Conservation (phyloP, 192 early-diverging fungal genomes). For the Linnemannia exigua region DNA sequence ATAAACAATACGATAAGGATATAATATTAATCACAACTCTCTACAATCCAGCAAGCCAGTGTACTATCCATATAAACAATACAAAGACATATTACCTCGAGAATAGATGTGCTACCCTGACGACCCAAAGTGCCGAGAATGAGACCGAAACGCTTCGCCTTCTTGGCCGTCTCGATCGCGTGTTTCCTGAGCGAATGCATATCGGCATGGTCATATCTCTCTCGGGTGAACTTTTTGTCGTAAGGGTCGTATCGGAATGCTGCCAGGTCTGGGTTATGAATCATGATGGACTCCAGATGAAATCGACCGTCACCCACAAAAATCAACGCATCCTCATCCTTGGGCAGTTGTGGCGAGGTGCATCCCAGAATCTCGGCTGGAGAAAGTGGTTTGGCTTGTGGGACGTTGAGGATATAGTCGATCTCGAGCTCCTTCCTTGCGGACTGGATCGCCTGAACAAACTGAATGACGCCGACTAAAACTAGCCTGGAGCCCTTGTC, state of each 20-base stretch:
- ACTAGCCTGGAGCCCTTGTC: constrained; percentile 79
- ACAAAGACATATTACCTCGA: constrained; percentile 67
- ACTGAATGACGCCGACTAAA: constrained; percentile 96
- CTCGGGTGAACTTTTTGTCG: constrained; percentile 90
- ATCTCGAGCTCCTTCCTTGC: constrained; percentile 71
- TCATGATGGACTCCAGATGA: constrained; percentile 99
- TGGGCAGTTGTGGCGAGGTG: constrained; percentile 87
- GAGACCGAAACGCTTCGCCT: constrained; percentile 87
- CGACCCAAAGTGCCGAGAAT: constrained; percentile 97
- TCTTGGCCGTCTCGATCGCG: constrained; percentile 83
- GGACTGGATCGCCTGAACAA: constrained; percentile 88
- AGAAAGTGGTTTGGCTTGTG: constrained; percentile 95
- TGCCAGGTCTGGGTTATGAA: constrained; percentile 91
- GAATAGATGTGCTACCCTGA: constrained; percentile 94
- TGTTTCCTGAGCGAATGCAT: constrained; percentile 90
- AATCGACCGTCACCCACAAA: constrained; percentile 96
- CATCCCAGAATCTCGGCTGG: constrained; percentile 98
- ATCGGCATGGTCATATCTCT: constrained; percentile 93
- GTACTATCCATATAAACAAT: neutral
- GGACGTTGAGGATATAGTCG: constrained; percentile 81
- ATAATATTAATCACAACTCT: neutral
- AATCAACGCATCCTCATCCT: constrained; percentile 80
- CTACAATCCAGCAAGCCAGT: neutral
- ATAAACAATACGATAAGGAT: neutral
- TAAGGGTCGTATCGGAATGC: constrained; percentile 98